Percentiles rank a stretch among this genome's conserved stretches.
Evolutionary conservation across 805 yeast genomes (phyloP).

Genomic region (Clavispora santaluciae): DNA sequence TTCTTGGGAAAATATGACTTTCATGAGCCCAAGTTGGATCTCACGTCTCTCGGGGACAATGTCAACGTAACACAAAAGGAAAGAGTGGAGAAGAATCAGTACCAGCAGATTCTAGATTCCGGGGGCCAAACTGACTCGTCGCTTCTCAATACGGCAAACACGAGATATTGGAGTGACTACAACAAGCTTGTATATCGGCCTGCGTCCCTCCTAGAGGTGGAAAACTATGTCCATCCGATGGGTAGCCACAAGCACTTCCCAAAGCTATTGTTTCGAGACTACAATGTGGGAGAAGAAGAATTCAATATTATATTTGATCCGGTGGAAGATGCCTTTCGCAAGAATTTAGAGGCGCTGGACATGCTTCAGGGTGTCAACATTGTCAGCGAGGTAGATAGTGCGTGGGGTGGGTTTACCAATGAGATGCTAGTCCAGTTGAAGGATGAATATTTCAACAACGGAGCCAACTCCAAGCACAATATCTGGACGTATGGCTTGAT

Average conservation of each 20-base stretch:
- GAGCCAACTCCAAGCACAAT: constrained; percentile 29
- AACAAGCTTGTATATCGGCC: constrained; percentile 66
- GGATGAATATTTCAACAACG: constrained; percentile 60
- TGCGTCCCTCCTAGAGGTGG: constrained; percentile 46
- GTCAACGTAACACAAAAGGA: background rate
- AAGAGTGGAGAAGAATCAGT: constrained; percentile 46
- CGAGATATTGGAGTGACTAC: constrained; percentile 78
- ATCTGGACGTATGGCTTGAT: constrained; percentile 31
- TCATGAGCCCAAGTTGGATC: constrained; percentile 17
- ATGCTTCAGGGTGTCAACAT: constrained; percentile 65
- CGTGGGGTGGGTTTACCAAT: constrained; percentile 78
- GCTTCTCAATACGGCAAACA: constrained; percentile 34
- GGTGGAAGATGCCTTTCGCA: constrained; percentile 51
- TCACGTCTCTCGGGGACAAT: constrained; percentile 1
- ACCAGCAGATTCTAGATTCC: constrained; percentile 59
- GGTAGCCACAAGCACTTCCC: constrained; percentile 27
- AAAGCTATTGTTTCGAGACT: constrained; percentile 40
- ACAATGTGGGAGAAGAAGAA: constrained; percentile 57
- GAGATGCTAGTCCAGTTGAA: constrained; percentile 48
- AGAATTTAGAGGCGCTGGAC: constrained; percentile 71
- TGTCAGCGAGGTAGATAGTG: constrained; percentile 64
- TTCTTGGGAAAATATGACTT: constrained; percentile 54
- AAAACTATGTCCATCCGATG: constrained; percentile 50
- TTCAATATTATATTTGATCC: constrained; percentile 36
- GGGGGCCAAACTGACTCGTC: constrained; percentile 24